These are phyloP conservation scores for Pestalotiopsis sp. DNA, from an alignment of 2,329 filamentous ascomycete genomes.

Conservation along the genomic window DNA sequence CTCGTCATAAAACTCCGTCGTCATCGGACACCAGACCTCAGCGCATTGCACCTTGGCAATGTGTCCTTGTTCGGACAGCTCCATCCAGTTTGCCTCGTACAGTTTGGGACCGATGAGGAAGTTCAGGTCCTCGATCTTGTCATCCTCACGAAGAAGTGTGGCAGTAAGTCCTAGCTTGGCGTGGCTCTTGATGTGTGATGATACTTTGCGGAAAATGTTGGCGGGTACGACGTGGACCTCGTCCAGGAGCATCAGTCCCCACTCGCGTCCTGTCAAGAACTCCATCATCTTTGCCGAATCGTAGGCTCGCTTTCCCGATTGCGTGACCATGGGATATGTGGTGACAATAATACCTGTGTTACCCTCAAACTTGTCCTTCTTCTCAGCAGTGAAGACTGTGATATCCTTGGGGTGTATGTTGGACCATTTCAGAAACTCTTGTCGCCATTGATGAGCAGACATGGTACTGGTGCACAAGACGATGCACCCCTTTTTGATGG, in stretches of 20 bases:
- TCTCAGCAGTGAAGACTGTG: slow-evolving; percentile 91
- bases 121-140: slow-evolving; percentile 97
- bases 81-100: slow-evolving; percentile 99
- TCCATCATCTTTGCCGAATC: slow-evolving; percentile 98
- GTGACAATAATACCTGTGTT: slow-evolving; percentile 96
- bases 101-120: slow-evolving; percentile 97
- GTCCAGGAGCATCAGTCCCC: slow-evolving; percentile 95
- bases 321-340: slow-evolving; percentile 98
- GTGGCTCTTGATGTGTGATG: slow-evolving; percentile 89
- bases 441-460: slow-evolving; percentile 96
- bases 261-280: slow-evolving; percentile 85
- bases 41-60: slow-evolving; percentile 97
- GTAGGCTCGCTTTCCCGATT: slow-evolving; percentile 82
- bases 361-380: slow-evolving; percentile 80
- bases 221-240: slow-evolving; percentile 98
- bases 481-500: slow-evolving; percentile 94
- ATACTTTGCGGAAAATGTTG: slow-evolving; percentile 94
- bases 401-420: slow-evolving; percentile 94
- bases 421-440: slow-evolving; percentile 97
- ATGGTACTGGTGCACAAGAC: slow-evolving; percentile 96
- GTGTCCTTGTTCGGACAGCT: slow-evolving; percentile 93
- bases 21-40: slow-evolving; percentile 99
- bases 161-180: slow-evolving; percentile 94
- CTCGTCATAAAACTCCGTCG: slow-evolving; percentile 95
- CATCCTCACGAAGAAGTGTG: slow-evolving; percentile 91